Evolutionary conservation across 805 yeast species (phyloP), one percentile per base, ranked within the genome.

Genomic region (Blastobotrys parvus): DNA sequence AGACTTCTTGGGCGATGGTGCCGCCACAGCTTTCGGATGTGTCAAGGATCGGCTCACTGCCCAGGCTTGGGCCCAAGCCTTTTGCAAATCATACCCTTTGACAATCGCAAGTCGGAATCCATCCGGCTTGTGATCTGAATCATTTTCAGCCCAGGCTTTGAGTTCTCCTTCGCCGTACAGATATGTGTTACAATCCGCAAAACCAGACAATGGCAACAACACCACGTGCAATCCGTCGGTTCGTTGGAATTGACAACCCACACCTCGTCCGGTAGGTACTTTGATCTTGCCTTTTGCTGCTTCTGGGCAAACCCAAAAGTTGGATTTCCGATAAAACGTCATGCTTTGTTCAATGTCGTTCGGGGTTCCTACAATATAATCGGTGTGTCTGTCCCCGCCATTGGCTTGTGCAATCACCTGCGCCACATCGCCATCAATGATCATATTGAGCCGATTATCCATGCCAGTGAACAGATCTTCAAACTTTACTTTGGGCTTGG

Each of bases 201-300:
- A 35, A n/a, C 51, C 56, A 5, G 58, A 46, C 18, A 45, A 23
- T 10, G 58, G 55, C 21, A 55, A 22, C 5, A 56, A 38, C 5
- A 45, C 55, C 6, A 56, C 53, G 35, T 56, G 50, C 15, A 35
- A 22, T 4, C 56, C 59, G 39, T 56, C 59, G 10, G 22, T 30
- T 11, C 56, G 45, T 25, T 45, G 38, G 25, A 25, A 25, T 25
- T 25, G 29, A 25, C 7, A 8, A 25, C 10, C 29, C 11, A 25
- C 29, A 25, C 29, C 29, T 25, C 11, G 29, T 7, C 11, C 11
- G 11, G 7, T 25, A 8, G 29, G 29, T 11, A 25, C 29, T 8
- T 25, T 25, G 7, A 25, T 25, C 11, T 25, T 25, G 11, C 29
- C 29, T 25, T 25, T 25, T 25, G 29, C 29, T 8, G 29, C 29